Percentiles rank a stretch among this genome's conserved stretches.
phyloP scores from a whole-genome alignment of 2,329 filamentous ascomycete genomes.

The Xylariaceae sp. region DNA sequence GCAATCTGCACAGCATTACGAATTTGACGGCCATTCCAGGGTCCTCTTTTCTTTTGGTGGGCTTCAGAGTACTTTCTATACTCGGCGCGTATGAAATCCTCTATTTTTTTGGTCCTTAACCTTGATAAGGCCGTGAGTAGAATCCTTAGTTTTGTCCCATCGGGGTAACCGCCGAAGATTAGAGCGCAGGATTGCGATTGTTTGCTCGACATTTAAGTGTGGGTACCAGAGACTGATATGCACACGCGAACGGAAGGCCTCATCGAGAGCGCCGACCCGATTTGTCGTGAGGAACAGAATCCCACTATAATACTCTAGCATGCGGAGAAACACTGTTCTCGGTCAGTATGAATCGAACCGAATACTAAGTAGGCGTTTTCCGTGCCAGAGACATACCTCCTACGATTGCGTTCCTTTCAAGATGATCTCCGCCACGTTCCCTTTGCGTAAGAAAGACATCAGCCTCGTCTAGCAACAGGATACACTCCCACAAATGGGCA shows the following conservation, averaged over 20 bases:
- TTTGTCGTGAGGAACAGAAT: conserved; percentile 51
- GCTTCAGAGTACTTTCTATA: background rate
- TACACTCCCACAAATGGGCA: conserved; percentile 3
- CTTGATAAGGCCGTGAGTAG: conserved; percentile 21
- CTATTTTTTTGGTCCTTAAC: conserved; percentile 8
- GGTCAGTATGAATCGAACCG: background rate
- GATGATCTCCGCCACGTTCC: background rate
- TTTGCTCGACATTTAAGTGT: conserved; percentile 17
- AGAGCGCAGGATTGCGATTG: conserved; percentile 7
- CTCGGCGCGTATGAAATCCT: background rate
- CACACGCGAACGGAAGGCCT: conserved; percentile 48
- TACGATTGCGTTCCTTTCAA: conserved; percentile 1
- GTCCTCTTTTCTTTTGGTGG: background rate
- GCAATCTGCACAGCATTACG: conserved; percentile 26
- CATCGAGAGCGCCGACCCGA: conserved; percentile 49
- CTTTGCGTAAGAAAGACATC: conserved; percentile 8
- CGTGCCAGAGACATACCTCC: too few relatives aligned
- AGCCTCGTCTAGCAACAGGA: background rate
- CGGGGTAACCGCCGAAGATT: background rate
- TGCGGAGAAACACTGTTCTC: background rate
- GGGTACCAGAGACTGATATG: conserved; percentile 46
- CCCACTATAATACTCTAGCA: conserved; percentile 46
- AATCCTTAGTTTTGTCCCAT: conserved; percentile 22
- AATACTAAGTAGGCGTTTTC: too few relatives aligned
- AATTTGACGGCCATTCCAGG: conserved; percentile 37